Percentiles rank a stretch among this genome's conserved stretches.
Conservation (phyloP, 1,284 basidiomycete species). For the Microbotryomycetes sp. region DNA sequence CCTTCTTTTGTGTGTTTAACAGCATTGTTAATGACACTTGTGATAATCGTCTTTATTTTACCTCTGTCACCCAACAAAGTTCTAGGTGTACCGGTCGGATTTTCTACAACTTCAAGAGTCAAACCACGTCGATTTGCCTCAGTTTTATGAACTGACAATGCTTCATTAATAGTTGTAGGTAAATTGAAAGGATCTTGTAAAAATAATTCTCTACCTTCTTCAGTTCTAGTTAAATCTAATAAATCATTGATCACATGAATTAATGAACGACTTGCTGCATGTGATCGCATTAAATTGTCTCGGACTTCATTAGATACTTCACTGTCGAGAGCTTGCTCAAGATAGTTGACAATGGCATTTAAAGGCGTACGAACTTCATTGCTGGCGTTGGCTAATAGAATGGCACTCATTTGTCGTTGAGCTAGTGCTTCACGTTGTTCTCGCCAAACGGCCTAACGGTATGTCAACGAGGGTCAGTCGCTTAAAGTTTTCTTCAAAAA, state of each 20-base stretch:
- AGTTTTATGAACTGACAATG: conserved; percentile 53
- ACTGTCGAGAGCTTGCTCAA: conserved; percentile 78
- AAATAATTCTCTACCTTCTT: conserved; percentile 70
- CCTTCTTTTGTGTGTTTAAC: conserved; percentile 71
- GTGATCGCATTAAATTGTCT: conserved; percentile 68
- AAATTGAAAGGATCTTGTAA: conserved; percentile 79
- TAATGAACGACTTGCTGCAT: conserved; percentile 61
- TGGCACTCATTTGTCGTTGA: conserved; percentile 68
- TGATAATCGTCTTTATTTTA: conserved; percentile 73
- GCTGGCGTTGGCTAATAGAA: conserved; percentile 78
- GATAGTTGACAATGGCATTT: conserved; percentile 73
- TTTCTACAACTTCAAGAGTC: conserved; percentile 53
- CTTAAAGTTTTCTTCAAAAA: background rate
- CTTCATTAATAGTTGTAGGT: conserved; percentile 60
- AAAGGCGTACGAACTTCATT: conserved; percentile 67
- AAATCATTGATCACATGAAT: conserved; percentile 78
- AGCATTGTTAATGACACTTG: conserved; percentile 76
- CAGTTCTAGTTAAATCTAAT: conserved; percentile 72
- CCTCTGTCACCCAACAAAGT: conserved; percentile 41
- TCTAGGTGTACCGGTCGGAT: conserved; percentile 33
- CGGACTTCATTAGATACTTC: conserved; percentile 69
- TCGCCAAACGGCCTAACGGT: conserved; percentile 64
- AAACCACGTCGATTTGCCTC: conserved; percentile 66
- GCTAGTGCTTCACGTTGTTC: conserved; percentile 73
- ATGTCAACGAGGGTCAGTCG: background rate